phyloP scores from a whole-genome alignment of 2,329 filamentous ascomycete species.

The Ophiostoma populinum region DNA sequence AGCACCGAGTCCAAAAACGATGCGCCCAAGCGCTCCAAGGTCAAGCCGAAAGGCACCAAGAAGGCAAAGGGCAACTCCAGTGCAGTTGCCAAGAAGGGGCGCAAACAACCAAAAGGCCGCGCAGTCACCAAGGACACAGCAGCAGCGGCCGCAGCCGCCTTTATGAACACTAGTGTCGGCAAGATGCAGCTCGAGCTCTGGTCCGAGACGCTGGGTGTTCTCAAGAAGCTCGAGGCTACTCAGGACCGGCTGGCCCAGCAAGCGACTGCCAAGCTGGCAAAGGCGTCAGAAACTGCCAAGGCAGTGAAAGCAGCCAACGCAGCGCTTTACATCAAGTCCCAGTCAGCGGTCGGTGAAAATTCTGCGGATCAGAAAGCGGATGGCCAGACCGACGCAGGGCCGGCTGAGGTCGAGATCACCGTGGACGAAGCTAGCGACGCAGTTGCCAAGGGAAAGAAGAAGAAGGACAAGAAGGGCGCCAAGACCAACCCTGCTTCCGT shows the following conservation, averaged over 20 bases:
- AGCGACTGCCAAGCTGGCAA: conserved; percentile 2
- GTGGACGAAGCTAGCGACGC: not conserved
- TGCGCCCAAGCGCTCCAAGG: too few species aligned
- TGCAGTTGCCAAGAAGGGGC: too few species aligned
- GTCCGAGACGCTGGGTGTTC: conserved; percentile 14
- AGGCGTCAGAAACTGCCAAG: conserved; percentile 1
- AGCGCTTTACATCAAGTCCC: not conserved
- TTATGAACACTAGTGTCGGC: not conserved
- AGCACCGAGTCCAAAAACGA: too few species aligned
- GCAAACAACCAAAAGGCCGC: not conserved
- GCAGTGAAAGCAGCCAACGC: not conserved
- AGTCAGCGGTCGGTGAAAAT: not conserved
- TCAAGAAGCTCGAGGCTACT: conserved; percentile 13
- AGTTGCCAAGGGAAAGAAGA: too few species aligned
- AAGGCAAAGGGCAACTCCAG: too few species aligned
- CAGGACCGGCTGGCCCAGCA: conserved; percentile 8
- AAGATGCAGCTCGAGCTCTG: conserved; percentile 12
- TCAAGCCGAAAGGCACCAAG: too few species aligned
- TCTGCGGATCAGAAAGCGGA: too few species aligned
- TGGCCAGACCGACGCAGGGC: not conserved
- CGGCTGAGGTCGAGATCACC: too few species aligned
- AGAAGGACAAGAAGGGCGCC: too few species aligned
- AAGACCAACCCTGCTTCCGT: not conserved
- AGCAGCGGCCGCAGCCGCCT: not conserved
- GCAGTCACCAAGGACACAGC: not conserved